Evolutionary conservation across 225 moss, liverwort and hornwort species (phyloP), one percentile per base, ranked within the genome.

Genomic region (Pseudisothecium myosuroides): DNA sequence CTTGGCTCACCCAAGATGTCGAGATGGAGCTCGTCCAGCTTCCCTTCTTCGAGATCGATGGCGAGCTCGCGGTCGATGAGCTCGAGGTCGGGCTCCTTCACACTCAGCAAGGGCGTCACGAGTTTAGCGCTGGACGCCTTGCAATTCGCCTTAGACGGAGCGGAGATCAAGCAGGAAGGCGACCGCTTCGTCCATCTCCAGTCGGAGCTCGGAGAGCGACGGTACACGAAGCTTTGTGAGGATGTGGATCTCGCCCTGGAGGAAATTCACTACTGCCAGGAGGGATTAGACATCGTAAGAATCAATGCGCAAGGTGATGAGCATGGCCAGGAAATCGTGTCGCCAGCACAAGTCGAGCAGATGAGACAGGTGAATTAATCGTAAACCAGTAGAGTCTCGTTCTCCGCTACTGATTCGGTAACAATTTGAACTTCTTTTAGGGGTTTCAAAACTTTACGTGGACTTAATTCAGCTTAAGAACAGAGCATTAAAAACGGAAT

Each of bases 211-310:
- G 90, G 92, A 66, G 88, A 92, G 6, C 83, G 86, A 27, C 74
- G 90, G 12, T 90, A 90, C 68, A 73, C 74, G 54, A 88, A 80
- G 90, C 88, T 92, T 55, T 86, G 80, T 22, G 88, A 92, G 80
- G 88, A 88, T 61, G 65, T 11, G 34, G 74, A 68, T 50, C 80
- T 92, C 17, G 83, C 80, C 32, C 75, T 92, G 11, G 67, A 90
- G 31, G 86, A 90, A 47, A 87, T 92, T 61, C 92, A 90, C 22
- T 92, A 92, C 45, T 92, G 88, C 47, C 86, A 90, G 73, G 90
- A 90, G 54, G 88, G 92, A 63, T 86, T 88, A 9, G 90, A 88
- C 87, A 87, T 90, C n/a, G 66, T 83, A 27, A 65, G 84, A 75
- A 90, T 88, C 92, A 92, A 92, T 47, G 61, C 43, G 61, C 86